Evolutionary conservation across 2,329 filamentous ascomycete genomes (phyloP).

Genomic region (Mariannaea elegans): DNA sequence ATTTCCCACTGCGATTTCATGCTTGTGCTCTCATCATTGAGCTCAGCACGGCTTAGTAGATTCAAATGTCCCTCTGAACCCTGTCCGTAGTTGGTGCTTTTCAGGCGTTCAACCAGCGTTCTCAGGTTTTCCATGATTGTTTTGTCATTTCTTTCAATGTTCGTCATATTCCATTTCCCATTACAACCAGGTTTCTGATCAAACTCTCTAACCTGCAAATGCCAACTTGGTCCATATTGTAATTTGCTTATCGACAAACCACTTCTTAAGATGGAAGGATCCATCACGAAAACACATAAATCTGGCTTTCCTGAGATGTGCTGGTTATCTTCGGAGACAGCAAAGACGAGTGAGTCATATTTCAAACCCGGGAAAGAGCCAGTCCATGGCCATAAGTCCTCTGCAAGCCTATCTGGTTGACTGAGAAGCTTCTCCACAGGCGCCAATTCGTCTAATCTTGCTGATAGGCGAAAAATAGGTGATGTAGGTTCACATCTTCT

Average conservation of each 20-base stretch:
- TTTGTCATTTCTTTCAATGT: not conserved
- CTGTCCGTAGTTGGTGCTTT: not conserved
- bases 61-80: too few species aligned
- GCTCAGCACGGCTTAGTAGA: too few species aligned
- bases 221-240: not conserved
- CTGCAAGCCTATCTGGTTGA: not conserved
- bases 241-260: not conserved
- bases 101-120: not conserved
- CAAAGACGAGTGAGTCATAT: not conserved
- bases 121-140: not conserved
- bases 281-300: slow-evolving; percentile 3
- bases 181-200: not conserved
- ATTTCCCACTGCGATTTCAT: too few species aligned
- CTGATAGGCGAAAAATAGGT: not conserved
- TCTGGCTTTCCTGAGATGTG: not conserved
- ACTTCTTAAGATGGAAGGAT: not conserved
- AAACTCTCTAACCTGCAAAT: not conserved
- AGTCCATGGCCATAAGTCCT: not conserved
- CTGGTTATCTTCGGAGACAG: not conserved
- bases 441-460: not conserved
- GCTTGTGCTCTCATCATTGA: too few species aligned
- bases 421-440: not conserved
- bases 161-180: not conserved
- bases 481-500: slow-evolving; percentile 3
- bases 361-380: not conserved